Percentiles rank a stretch among this genome's conserved stretches.
These are phyloP conservation scores for Pichia terricola DNA, from an alignment of 1,139 yeast species.

Conservation along the genomic window DNA sequence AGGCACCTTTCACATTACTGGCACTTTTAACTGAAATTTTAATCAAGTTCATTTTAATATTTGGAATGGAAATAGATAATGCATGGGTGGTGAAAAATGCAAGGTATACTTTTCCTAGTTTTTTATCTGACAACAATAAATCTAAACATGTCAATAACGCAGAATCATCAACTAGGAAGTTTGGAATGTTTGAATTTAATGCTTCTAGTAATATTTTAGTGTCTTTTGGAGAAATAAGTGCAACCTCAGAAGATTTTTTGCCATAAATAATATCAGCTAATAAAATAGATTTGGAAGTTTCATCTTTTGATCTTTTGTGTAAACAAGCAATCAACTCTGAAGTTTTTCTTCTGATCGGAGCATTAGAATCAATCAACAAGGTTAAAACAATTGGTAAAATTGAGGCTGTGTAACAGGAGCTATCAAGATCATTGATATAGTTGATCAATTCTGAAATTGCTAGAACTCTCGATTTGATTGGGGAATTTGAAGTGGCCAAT, in stretches of 20 bases:
- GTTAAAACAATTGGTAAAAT: conserved; percentile 35
- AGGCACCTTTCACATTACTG: conserved; percentile 26
- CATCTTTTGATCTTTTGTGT: conserved; percentile 16
- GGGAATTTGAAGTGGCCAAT: conserved; percentile 45
- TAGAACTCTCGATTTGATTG: conserved; percentile 42
- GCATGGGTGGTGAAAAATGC: conserved; percentile 46
- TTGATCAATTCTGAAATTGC: conserved; percentile 34
- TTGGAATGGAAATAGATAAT: conserved; percentile 33
- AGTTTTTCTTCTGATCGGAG: conserved; percentile 30
- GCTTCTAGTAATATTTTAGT: conserved; percentile 38
- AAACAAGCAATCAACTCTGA: conserved; percentile 26
- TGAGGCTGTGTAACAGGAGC: conserved; percentile 25
- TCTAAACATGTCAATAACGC: conserved; percentile 28
- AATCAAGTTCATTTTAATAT: conserved; percentile 34
- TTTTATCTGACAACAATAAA: conserved; percentile 30
- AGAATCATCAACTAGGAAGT: conserved; percentile 36
- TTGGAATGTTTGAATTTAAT: conserved; percentile 31
- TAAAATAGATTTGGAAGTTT: conserved; percentile 32
- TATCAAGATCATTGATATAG: conserved; percentile 27
- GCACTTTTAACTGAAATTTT: conserved; percentile 28
- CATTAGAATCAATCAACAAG: conserved; percentile 31
- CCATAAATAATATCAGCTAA: conserved; percentile 39
- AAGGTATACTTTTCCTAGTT: conserved; percentile 33
- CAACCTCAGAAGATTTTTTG: conserved; percentile 29
- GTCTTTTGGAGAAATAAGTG: conserved; percentile 59